A percentile compares a stretch with the other conserved stretches of the same genome.
phyloP scores from a whole-genome alignment of 306 rosid genomes.

The Quercus robur region DNA sequence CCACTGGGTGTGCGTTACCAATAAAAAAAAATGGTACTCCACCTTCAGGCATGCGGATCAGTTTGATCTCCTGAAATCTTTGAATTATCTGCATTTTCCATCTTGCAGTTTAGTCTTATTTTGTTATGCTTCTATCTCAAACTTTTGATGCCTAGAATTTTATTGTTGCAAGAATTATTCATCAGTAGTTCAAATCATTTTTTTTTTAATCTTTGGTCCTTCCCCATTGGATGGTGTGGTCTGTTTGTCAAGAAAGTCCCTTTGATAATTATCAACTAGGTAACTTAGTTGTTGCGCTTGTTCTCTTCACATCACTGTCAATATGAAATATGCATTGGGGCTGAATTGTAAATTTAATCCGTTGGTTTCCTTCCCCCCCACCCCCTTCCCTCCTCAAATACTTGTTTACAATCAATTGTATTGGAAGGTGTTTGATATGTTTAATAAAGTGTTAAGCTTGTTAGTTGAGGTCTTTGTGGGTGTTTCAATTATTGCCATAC shows the following conservation, averaged over 20 bases:
- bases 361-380: background rate
- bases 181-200: background rate
- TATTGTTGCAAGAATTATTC: background rate
- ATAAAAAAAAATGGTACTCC: background rate
- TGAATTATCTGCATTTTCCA: constrained; percentile 9
- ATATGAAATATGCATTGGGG: background rate
- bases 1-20: too few relatives aligned
- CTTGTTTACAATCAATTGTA: background rate
- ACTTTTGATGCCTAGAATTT: background rate
- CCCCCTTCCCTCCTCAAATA: too few relatives aligned
- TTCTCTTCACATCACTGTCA: background rate
- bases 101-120: background rate
- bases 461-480: background rate
- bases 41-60: background rate
- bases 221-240: constrained; percentile 17
- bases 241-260: background rate
- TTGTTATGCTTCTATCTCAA: background rate
- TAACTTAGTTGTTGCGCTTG: background rate
- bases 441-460: background rate
- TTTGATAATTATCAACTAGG: background rate
- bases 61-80: background rate
- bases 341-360: background rate
- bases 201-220: too few relatives aligned
- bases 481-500: constrained; percentile 16
- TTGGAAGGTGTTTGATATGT: background rate